These are phyloP conservation scores for Ephemerocybe angulata DNA, from an alignment of 768 basidiomycete species.

Conservation along the genomic window DNA sequence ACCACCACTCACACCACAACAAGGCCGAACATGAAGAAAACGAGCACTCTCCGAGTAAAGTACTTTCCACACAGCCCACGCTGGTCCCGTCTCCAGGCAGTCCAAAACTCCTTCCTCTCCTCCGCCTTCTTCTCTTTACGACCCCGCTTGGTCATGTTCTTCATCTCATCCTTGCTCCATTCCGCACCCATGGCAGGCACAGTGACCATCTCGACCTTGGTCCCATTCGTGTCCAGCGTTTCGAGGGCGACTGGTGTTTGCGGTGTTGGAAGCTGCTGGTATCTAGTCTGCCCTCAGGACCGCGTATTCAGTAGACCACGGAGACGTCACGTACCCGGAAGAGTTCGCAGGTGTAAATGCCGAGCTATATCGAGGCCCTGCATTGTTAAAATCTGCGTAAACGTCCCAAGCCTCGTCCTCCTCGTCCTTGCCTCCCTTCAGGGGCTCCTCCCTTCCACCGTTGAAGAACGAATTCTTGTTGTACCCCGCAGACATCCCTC, in stretches of 20 bases:
- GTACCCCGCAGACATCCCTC: slow-evolving; percentile 58
- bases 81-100: slow-evolving; percentile 74
- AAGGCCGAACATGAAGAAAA: slow-evolving; percentile 63
- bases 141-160: slow-evolving; percentile 69
- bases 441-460: slow-evolving; percentile 67
- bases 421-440: slow-evolving; percentile 77
- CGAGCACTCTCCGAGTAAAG: slow-evolving; percentile 69
- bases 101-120: slow-evolving; percentile 56
- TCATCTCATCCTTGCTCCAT: slow-evolving; percentile 80
- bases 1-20: slow-evolving; percentile 42
- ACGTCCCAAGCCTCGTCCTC: slow-evolving; percentile 68
- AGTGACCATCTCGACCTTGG: slow-evolving; percentile 82
- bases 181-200: slow-evolving; percentile 90
- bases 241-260: slow-evolving; percentile 36
- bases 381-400: slow-evolving; percentile 87
- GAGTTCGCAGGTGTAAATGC: slow-evolving; percentile 26
- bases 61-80: slow-evolving; percentile 77
- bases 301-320: background rate
- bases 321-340: slow-evolving; percentile 40
- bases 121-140: slow-evolving; percentile 60
- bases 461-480: slow-evolving; percentile 67
- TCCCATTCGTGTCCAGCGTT: slow-evolving; percentile 31
- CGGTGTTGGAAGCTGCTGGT: slow-evolving; percentile 40
- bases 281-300: slow-evolving; percentile 27
- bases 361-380: slow-evolving; percentile 71